A percentile compares a stretch with the other conserved stretches of the same genome.
These are phyloP conservation scores for Tulasnella sp. DNA, from an alignment of 768 basidiomycete genomes.

Conservation along the genomic window DNA sequence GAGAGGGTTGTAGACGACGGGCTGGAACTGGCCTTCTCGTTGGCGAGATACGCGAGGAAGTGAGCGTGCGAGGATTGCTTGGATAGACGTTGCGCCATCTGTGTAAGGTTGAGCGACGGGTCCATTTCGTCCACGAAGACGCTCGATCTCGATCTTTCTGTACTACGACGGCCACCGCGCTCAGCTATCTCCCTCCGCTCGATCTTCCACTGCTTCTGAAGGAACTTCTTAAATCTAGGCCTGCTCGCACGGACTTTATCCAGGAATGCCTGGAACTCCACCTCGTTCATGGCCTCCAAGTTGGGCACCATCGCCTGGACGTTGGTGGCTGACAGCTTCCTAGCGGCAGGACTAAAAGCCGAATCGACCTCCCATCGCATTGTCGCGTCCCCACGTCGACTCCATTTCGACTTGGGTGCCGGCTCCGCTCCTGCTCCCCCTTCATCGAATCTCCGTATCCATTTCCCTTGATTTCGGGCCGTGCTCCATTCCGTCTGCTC, in stretches of 20 bases:
- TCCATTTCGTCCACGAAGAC: neutral
- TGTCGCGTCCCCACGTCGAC: slow-evolving; percentile 2
- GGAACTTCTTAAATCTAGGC: slow-evolving; percentile 41
- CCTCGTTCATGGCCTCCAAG: slow-evolving; percentile 46
- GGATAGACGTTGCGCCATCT: neutral
- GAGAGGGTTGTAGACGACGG: slow-evolving; percentile 35
- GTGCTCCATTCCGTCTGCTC: slow-evolving; percentile 70
- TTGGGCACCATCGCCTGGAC: slow-evolving; percentile 34
- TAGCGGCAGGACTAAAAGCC: slow-evolving; percentile 8
- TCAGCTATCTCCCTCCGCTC: neutral
- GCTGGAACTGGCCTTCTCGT: neutral
- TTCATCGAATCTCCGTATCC: slow-evolving; percentile 57
- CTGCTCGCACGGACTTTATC: slow-evolving; percentile 45
- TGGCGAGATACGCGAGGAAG: slow-evolving; percentile 7
- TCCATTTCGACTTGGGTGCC: neutral
- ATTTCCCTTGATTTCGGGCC: slow-evolving; percentile 53
- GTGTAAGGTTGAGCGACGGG: slow-evolving; percentile 22
- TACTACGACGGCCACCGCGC: neutral
- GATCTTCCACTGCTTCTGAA: slow-evolving; percentile 25
- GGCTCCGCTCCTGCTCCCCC: slow-evolving; percentile 30
- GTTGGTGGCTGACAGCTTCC: neutral
- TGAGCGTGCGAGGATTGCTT: neutral
- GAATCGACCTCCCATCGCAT: slow-evolving; percentile 13
- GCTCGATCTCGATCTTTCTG: slow-evolving; percentile 3
- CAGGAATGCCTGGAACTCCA: slow-evolving; percentile 49